Evolutionary conservation across 2,329 filamentous ascomycete species (phyloP), one percentile per base, ranked within the genome.

Genomic region (Immersiporthe knoxdaviesiana): DNA sequence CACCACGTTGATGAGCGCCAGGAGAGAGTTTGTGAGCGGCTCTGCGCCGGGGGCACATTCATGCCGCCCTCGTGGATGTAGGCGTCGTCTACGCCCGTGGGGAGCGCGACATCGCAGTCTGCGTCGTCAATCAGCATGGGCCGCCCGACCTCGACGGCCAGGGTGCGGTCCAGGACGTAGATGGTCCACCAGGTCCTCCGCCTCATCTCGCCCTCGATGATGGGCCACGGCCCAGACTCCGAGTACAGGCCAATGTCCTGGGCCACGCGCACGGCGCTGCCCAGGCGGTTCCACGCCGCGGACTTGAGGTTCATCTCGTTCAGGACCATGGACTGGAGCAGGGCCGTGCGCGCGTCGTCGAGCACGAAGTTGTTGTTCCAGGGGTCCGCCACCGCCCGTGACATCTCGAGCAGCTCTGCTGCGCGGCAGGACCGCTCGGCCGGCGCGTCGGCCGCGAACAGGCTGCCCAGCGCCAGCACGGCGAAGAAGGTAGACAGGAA

Each of bases 111-210:
- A 73, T 97, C 93, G 81, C 93, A 97, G 78, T 98, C 95, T 41
- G 88, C 86, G 74, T 98, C 95, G 76, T 94, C 87, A 76, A 98
- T 97, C 72, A 94, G 81, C 68, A 92, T 87, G 0, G 95, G 93
- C 64, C 91, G 89, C 11, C 93, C 92, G 44, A 94, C 84, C 77
- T 97, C 94, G 16, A 97, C 83, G 0, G 93, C 90, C 63, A 97
- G 82, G 35, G 92, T 86, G 72, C 94, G 89, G 80, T 99, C 96
- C 81, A 94, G 89, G 59, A 93, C 88, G 79, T 98, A 98, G 68
- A 97, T 88, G 18, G 92, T 89, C 94, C 96, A 99, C 95, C 95
- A 99, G 2, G 96, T 88, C 67, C 94, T 87, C 71, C 92, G 89
- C 67, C 94, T 89, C 88, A 95, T 94, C 79, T 98, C 95, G 14